Conservation (phyloP, 73 alveolate genomes). For the Paraurostyla sp. region DNA sequence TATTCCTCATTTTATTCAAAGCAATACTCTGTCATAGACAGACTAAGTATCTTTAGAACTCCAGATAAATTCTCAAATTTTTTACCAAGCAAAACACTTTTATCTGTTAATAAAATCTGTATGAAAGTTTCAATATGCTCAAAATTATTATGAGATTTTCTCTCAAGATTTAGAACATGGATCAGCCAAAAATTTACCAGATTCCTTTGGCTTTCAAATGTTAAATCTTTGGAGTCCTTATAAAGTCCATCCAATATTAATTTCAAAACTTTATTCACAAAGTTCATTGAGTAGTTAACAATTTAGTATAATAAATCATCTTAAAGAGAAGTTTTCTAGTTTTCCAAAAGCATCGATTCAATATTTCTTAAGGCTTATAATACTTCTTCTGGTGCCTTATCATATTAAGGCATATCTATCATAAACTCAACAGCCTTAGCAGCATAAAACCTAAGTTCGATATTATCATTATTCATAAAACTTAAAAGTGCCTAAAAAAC, state of each 20-base stretch:
- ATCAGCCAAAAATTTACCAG: conserved; percentile 22
- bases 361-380: neutral
- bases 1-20: conserved; percentile 2
- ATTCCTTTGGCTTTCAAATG: neutral
- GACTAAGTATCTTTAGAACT: neutral
- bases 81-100: neutral
- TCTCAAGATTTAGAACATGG: neutral
- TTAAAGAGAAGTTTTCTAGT: neutral
- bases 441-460: neutral
- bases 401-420: neutral
- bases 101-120: neutral
- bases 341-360: neutral
- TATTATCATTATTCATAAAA: conserved; percentile 12
- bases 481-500: neutral
- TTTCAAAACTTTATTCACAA: neutral
- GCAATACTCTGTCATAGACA: conserved; percentile 23
- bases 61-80: conserved; percentile 17
- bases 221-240: neutral
- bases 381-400: neutral
- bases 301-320: neutral
- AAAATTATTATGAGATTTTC: neutral
- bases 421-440: neutral
- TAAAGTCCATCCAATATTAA: neutral
- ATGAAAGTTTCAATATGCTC: conserved; percentile 18
- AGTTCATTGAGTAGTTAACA: neutral